Base-by-base conservation (phyloP, 257 asterid genomes). In the Nicotiana undulata region DNA sequence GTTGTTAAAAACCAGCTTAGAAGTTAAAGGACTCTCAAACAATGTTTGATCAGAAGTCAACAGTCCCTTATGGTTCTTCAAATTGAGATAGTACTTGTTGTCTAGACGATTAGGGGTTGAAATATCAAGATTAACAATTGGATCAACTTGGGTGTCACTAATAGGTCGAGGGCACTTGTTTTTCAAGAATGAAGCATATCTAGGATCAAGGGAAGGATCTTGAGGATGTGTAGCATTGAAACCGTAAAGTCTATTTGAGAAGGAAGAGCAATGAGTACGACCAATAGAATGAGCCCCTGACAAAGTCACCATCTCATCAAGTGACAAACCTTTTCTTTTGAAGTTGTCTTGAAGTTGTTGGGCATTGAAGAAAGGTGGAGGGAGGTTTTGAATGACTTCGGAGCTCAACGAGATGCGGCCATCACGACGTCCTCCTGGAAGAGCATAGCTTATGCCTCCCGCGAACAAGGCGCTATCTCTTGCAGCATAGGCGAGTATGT, bases 231-330 rank as follows among this genome's bases (percentile, higher is more conserved):
- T 85, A 80, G 88, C 85, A 1, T 90, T 89, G 84, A 91, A 91
- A 76, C 90, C 87, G 77, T 86, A 88, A 17, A 91, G 90, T 34
- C 93, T 80, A 32, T 86, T 85, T 40, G 84, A 81, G 76, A 89
- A 81, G 16, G 80, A 7, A 76, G 61, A 78, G 83, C 94, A 89
- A 64, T 84, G 88, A 5, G 88, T 82, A 5, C 61, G 61, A 29
- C 93, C 94, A 56, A 89, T 75, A 9, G 93, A 89, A 32, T 90
- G 94, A 1, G 88, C 94, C 3, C 81, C 81, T 26, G 81, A 77
- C 9, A 77, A 20, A 1, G 81, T 77, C 5, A 77, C 81, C 81
- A 77, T 77, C 22, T 77, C 81, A 58, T 77, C 81, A 20, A 58
- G 74, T 77, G 81, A 58, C 37, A 77, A 12, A 10, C 72, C 72